Evolutionary conservation across 1,284 basidiomycete species (phyloP).

Genomic region (Ceratobasidium sp.): DNA sequence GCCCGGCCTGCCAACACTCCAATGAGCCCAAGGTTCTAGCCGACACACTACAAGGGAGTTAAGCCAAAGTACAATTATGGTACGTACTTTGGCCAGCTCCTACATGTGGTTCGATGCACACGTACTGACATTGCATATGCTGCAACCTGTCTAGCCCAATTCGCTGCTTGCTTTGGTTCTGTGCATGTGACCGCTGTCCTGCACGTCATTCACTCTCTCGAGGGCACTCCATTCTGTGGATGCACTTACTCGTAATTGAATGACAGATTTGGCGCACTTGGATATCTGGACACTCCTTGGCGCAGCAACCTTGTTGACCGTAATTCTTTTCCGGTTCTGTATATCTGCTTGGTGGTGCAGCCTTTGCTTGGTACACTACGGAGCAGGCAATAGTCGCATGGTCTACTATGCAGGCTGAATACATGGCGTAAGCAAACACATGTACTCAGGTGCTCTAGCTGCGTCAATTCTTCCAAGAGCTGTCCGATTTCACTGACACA

Average conservation of each 20-base stretch:
- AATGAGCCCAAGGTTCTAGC: background rate
- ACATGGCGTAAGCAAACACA: slow-evolving; percentile 37
- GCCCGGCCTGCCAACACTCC: slow-evolving; percentile 10
- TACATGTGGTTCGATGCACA: slow-evolving; percentile 60
- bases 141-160: slow-evolving; percentile 58
- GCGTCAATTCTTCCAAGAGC: slow-evolving; percentile 54
- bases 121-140: slow-evolving; percentile 61
- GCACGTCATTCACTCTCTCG: slow-evolving; percentile 57
- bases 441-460: slow-evolving; percentile 45
- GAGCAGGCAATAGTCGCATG: slow-evolving; percentile 28
- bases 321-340: slow-evolving; percentile 55
- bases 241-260: too few relatives aligned
- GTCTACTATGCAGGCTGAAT: slow-evolving; percentile 45
- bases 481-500: background rate
- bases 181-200: slow-evolving; percentile 58
- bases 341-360: slow-evolving; percentile 54
- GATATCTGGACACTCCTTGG: slow-evolving; percentile 60
- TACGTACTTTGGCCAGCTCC: slow-evolving; percentile 58
- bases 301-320: slow-evolving; percentile 54
- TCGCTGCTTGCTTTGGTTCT: slow-evolving; percentile 55
- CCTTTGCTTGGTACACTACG: slow-evolving; percentile 54
- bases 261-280: slow-evolving; percentile 50
- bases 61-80: slow-evolving; percentile 51
- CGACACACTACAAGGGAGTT: background rate
- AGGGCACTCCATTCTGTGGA: slow-evolving; percentile 53